These are phyloP conservation scores for Hypocreales sp. DNA, from an alignment of 2,329 filamentous ascomycete species.

Conservation along the genomic window DNA sequence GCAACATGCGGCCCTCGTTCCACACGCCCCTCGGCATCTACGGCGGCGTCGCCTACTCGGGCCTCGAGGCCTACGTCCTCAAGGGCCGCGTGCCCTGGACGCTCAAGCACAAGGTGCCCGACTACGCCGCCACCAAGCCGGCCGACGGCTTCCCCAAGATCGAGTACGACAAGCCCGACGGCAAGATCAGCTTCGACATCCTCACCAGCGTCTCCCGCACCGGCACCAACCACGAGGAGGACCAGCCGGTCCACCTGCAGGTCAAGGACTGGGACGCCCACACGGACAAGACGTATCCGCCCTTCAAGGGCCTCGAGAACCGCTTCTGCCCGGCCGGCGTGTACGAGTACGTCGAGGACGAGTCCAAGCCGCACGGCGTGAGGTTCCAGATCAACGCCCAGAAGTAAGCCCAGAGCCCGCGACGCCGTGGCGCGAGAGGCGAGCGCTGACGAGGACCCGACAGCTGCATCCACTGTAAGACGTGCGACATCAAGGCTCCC, in stretches of 20 bases:
- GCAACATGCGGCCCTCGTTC: conserved; percentile 96
- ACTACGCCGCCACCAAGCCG: conserved; percentile 63
- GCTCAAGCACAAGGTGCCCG: conserved; percentile 64
- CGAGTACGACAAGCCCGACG: conserved; percentile 92
- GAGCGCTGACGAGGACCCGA: too few relatives aligned
- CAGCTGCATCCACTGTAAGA: conserved; percentile 99
- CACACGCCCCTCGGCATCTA: conserved; percentile 74
- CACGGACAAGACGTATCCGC: conserved; percentile 65
- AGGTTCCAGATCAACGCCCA: conserved; percentile 96
- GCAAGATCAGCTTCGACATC: conserved; percentile 90
- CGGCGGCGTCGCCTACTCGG: conserved; percentile 84
- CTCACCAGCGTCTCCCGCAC: conserved; percentile 89
- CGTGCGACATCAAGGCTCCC: conserved; percentile 96
- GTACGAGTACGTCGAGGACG: conserved; percentile 95
- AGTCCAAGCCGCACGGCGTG: conserved; percentile 71
- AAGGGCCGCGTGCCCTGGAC: conserved; percentile 87
- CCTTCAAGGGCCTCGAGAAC: conserved; percentile 86
- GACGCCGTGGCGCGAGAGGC: too few relatives aligned
- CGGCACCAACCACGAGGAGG: conserved; percentile 96
- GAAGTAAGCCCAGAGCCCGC: conserved; percentile 56
- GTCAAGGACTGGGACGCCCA: conserved; percentile 93
- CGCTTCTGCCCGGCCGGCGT: conserved; percentile 94
- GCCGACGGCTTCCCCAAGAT: conserved; percentile 77
- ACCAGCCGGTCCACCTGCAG: conserved; percentile 91
- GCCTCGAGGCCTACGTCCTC: conserved; percentile 76